Evolutionary conservation across 768 basidiomycete genomes (phyloP).

Genomic region (Guyanaporus albipodus): DNA sequence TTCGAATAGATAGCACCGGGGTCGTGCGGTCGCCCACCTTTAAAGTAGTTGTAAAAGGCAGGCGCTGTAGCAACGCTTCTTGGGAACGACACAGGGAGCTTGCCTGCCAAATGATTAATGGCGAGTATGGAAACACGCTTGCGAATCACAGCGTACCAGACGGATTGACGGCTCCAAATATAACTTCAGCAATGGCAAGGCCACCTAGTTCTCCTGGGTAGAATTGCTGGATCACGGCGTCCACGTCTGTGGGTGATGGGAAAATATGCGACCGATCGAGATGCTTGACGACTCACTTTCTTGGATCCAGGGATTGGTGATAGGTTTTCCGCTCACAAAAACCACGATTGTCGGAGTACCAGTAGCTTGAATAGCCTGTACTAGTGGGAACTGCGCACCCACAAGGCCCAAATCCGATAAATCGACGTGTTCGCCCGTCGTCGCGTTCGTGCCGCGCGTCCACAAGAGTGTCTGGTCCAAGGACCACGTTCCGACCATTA

Average conservation of each 20-base stretch:
- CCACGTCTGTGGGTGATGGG: conserved; percentile 44
- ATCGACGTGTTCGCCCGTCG: conserved; percentile 70
- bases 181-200: conserved; percentile 58
- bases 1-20: conserved; percentile 44
- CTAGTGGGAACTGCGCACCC: conserved; percentile 59
- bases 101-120: conserved; percentile 37
- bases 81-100: conserved; percentile 64
- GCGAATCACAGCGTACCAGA: conserved; percentile 48
- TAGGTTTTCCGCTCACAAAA: conserved; percentile 63
- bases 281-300: conserved; percentile 36
- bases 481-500: conserved; percentile 52
- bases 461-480: conserved; percentile 35
- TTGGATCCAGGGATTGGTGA: conserved; percentile 71
- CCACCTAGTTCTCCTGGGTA: conserved; percentile 73
- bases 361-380: conserved; percentile 57
- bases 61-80: conserved; percentile 59
- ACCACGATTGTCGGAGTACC: conserved; percentile 67
- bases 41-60: conserved; percentile 67
- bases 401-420: conserved; percentile 58
- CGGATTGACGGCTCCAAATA: conserved; percentile 66
- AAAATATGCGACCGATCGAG: background rate
- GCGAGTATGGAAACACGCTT: background rate
- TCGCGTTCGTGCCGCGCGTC: conserved; percentile 63
- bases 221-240: conserved; percentile 69
- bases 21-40: conserved; percentile 54